Evolutionary conservation across 1,284 basidiomycete species (phyloP).

Genomic region (Peniophora sp.): DNA sequence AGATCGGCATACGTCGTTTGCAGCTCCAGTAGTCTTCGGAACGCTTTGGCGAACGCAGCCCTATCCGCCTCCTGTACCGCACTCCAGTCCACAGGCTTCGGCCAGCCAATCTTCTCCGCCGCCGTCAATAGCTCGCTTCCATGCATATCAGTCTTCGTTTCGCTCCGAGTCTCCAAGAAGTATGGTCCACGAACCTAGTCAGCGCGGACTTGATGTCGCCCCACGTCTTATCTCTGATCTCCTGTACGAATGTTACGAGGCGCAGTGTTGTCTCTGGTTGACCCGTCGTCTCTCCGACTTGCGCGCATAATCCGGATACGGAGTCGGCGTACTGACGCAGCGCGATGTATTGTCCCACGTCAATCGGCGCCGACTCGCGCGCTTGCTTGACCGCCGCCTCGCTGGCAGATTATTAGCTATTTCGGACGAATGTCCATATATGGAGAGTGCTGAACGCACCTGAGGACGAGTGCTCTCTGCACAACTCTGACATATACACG

Average conservation of each 20-base stretch:
- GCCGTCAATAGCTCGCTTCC: conserved; percentile 52
- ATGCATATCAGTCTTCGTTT: too few relatives aligned
- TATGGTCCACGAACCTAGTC: conserved; percentile 43
- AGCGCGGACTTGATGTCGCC: conserved; percentile 57
- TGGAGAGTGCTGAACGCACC: conserved; percentile 40
- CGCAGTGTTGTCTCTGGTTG: conserved; percentile 35
- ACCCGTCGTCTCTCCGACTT: conserved; percentile 37
- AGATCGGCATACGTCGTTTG: conserved; percentile 62
- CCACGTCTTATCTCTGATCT: conserved; percentile 67
- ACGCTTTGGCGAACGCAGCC: conserved; percentile 64
- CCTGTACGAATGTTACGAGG: conserved; percentile 50
- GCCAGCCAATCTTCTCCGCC: conserved; percentile 77
- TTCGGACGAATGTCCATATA: too few relatives aligned
- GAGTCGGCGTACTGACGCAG: conserved; percentile 54
- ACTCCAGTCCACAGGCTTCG: conserved; percentile 61
- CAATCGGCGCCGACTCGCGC: conserved; percentile 29
- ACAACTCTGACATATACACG: conserved; percentile 71
- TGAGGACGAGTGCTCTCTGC: conserved; percentile 61
- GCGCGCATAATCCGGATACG: conserved; percentile 32
- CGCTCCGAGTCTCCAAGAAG: too few relatives aligned
- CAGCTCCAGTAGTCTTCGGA: conserved; percentile 65
- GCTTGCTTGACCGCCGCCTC: conserved; percentile 49
- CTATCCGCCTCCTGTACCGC: conserved; percentile 41
- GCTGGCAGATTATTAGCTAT: conserved; percentile 25
- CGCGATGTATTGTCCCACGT: conserved; percentile 49